Conservation (phyloP, 2,329 filamentous ascomycete species). For the Penicillium verrucosum region DNA sequence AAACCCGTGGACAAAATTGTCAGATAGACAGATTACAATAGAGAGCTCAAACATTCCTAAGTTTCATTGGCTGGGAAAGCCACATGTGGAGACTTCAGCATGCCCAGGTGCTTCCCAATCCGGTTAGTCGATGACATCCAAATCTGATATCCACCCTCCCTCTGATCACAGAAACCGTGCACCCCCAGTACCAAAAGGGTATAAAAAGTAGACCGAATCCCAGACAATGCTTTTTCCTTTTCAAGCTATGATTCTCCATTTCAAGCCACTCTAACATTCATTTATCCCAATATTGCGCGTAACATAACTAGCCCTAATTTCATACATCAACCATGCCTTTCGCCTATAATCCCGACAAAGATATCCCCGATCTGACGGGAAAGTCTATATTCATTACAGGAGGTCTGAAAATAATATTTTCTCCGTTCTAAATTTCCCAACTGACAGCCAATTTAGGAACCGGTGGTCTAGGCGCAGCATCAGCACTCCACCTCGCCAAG, state of each 20-base stretch:
- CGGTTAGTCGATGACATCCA: no score
- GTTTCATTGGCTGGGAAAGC: neutral
- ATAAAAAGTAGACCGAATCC: neutral
- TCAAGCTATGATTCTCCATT: neutral
- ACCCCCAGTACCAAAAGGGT: neutral
- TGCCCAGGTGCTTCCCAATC: neutral
- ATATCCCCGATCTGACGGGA: slow-evolving; percentile 39
- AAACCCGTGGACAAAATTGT: neutral
- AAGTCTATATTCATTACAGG: slow-evolving; percentile 51
- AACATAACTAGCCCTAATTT: neutral
- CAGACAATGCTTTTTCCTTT: no score
- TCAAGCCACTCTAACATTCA: neutral
- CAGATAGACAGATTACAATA: neutral
- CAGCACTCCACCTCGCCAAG: slow-evolving; percentile 39
- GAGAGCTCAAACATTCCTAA: neutral
- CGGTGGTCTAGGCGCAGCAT: slow-evolving; percentile 45
- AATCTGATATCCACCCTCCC: neutral
- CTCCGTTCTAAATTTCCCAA: neutral
- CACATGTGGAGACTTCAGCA: neutral
- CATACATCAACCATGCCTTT: neutral
- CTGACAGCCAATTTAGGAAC: slow-evolving; percentile 18
- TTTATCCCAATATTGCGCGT: neutral
- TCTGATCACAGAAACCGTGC: neutral
- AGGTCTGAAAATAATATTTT: slow-evolving; percentile 23
- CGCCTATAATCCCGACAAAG: slow-evolving; percentile 30